These are phyloP conservation scores for Tetrahymena elliotti DNA, from an alignment of 73 alveolate species.

Conservation along the genomic window DNA sequence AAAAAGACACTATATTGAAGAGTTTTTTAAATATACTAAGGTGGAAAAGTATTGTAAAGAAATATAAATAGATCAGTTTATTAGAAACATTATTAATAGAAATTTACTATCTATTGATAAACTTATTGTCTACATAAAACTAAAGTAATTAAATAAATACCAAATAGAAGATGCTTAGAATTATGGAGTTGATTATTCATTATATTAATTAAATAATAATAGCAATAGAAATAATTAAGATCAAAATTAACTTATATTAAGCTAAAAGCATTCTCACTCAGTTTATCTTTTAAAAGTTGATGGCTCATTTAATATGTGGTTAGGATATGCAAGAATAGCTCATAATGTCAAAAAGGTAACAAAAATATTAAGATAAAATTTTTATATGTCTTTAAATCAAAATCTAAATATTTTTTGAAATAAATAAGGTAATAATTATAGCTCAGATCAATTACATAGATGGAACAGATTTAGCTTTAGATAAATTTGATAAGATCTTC, in stretches of 20 bases:
- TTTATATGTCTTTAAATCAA: too few relatives aligned
- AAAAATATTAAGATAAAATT: too few relatives aligned
- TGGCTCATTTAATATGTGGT: background rate
- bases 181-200: background rate
- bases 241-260: background rate
- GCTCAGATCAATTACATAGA: background rate
- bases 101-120: background rate
- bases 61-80: background rate
- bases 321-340: background rate
- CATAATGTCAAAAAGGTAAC: background rate
- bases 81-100: background rate
- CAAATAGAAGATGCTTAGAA: background rate
- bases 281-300: background rate
- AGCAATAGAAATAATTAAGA: too few relatives aligned
- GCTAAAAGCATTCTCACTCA: background rate
- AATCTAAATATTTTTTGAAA: background rate
- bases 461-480: background rate
- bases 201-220: background rate
- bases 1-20: background rate
- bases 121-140: background rate
- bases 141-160: background rate
- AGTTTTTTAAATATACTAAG: background rate
- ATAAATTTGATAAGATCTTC: background rate
- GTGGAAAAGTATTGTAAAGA: background rate
- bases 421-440: background rate